phyloP scores from a whole-genome alignment of 139 green algal species.

The Chlorella sp. region DNA sequence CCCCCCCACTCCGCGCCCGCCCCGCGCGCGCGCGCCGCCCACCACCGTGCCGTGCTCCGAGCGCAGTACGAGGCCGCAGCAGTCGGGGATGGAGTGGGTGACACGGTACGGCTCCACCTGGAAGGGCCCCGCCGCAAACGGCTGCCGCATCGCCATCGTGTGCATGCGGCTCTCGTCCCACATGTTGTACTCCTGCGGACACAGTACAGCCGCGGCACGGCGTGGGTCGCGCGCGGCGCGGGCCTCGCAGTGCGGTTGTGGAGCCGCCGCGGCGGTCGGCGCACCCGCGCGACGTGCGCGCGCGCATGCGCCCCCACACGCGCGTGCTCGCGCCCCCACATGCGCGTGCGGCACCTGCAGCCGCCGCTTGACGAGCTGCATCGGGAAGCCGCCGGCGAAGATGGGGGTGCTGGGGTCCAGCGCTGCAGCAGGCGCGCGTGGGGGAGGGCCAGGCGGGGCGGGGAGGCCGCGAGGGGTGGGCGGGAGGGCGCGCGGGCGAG shows the following conservation, averaged over 20 bases:
- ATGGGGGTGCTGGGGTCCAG: conserved; percentile 94
- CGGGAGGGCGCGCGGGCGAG: too few relatives aligned
- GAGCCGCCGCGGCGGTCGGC: not conserved
- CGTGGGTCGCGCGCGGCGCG: too few relatives aligned
- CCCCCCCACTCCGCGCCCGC: not conserved
- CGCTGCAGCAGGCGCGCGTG: too few relatives aligned
- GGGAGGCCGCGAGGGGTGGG: too few relatives aligned
- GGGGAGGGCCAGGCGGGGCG: too few relatives aligned
- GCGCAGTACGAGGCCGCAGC: conserved; percentile 91
- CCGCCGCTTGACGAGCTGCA: conserved; percentile 90
- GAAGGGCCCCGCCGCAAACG: conserved; percentile 81
- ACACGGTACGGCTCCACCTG: conserved; percentile 88
- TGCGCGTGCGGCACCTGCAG: conserved; percentile 50
- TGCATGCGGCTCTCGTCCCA: conserved; percentile 82
- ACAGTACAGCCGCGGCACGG: too few relatives aligned
- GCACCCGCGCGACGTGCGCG: too few relatives aligned
- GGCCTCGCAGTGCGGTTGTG: too few relatives aligned
- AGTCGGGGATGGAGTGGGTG: conserved; percentile 99
- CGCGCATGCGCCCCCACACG: too few relatives aligned
- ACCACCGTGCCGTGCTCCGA: conserved; percentile 91
- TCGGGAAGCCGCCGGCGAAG: conserved; percentile 88
- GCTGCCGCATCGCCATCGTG: conserved; percentile 68
- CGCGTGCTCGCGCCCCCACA: too few relatives aligned
- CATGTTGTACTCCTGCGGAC: conserved; percentile 91
- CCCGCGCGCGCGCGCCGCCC: too few relatives aligned